Conservation (phyloP, 495 filamentous ascomycete genomes). For the Penicillium steckii region DNA sequence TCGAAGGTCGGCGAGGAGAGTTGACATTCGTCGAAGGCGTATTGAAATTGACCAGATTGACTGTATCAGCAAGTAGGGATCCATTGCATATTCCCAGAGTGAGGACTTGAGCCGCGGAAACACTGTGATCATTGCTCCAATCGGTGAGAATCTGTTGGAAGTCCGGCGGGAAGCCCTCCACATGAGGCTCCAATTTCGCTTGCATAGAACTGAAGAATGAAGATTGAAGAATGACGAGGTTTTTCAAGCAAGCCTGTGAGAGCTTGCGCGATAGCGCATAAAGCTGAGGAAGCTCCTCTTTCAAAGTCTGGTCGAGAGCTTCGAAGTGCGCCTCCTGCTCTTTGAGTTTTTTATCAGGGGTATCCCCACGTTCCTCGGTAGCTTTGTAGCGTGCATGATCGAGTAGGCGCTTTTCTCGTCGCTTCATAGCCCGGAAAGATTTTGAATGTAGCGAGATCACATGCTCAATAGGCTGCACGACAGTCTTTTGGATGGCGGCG, state of each 20-base stretch:
- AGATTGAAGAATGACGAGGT: conserved; percentile 77
- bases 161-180: conserved; percentile 67
- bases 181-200: conserved; percentile 70
- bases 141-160: conserved; percentile 64
- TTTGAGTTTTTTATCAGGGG: conserved; percentile 74
- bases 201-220: conserved; percentile 79
- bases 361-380: conserved; percentile 73
- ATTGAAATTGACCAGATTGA: conserved; percentile 52
- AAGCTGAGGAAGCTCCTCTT: conserved; percentile 86
- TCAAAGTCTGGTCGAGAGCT: conserved; percentile 86
- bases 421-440: conserved; percentile 82
- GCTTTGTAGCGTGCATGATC: conserved; percentile 85
- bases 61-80: conserved; percentile 49
- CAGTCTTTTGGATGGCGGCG: conserved; percentile 69
- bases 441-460: conserved; percentile 78
- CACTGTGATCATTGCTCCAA: conserved; percentile 73
- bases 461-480: conserved; percentile 83
- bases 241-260: conserved; percentile 73
- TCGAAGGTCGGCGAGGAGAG: conserved; percentile 45
- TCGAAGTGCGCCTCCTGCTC: conserved; percentile 84
- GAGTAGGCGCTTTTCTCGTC: conserved; percentile 82
- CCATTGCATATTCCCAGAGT: conserved; percentile 60
- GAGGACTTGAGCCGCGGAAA: conserved; percentile 46
- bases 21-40: conserved; percentile 46
- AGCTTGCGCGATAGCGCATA: conserved; percentile 75